Evolutionary conservation across 1,139 yeast genomes (phyloP).

Genomic region (Candida glucosophila): DNA sequence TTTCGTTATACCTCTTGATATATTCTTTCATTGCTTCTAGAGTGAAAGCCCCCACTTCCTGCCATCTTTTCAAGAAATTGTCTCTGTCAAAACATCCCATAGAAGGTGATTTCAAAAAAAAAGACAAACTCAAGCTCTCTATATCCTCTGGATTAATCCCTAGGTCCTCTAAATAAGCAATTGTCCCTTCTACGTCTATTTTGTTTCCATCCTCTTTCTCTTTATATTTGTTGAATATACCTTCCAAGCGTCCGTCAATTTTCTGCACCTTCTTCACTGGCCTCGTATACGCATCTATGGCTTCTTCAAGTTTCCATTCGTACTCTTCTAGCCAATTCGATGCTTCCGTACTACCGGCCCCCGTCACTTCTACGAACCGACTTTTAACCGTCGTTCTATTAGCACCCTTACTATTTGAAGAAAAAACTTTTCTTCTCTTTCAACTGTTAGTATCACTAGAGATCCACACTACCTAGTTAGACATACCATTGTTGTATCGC

Average conservation of each 20-base stretch:
- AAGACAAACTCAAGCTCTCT: constrained; percentile 60
- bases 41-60: constrained; percentile 20
- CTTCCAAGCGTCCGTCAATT: constrained; percentile 12
- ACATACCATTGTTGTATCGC: too few relatives aligned
- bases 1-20: constrained; percentile 25
- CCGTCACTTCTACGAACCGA: constrained; percentile 26
- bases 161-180: constrained; percentile 56
- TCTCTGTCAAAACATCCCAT: constrained; percentile 50
- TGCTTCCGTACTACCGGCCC: constrained; percentile 17
- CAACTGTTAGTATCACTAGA: too few relatives aligned
- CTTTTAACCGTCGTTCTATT: constrained; percentile 9
- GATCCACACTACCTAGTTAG: too few relatives aligned
- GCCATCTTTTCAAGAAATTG: constrained; percentile 54
- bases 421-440: too few relatives aligned
- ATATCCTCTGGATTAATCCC: constrained; percentile 68
- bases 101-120: constrained; percentile 54
- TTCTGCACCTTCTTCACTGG: constrained; percentile 2
- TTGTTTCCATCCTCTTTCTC: constrained; percentile 20
- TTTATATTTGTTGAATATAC: constrained; percentile 20
- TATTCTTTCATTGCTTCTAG: constrained; percentile 43
- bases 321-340: constrained; percentile 16
- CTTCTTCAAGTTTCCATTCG: constrained; percentile 20
- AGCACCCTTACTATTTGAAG: too few relatives aligned
- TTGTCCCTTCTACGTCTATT: constrained; percentile 69
- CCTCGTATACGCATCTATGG: constrained; percentile 18